Evolutionary conservation across 106 monocot genomes (phyloP).

Genomic region (Dendrobium officinale): DNA sequence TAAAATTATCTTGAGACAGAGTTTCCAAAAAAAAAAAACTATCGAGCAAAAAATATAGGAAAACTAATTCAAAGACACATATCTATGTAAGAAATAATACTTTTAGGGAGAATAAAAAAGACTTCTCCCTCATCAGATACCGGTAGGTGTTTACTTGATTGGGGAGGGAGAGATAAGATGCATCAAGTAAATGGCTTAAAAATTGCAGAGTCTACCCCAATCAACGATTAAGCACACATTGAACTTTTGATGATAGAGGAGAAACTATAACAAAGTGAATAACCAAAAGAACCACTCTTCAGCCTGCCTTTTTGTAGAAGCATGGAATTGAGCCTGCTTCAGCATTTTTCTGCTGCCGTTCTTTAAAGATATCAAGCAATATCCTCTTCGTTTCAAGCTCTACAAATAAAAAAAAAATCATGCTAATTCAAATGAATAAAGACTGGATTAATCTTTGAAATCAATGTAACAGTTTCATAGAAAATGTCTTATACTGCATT

Average conservation of each 20-base stretch:
- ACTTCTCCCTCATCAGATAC: neutral
- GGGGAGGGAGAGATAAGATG: neutral
- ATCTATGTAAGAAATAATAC: neutral
- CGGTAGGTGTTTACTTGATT: neutral
- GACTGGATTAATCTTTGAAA: neutral
- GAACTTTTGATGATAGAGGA: neutral
- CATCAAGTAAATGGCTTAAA: neutral
- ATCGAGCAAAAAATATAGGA: neutral
- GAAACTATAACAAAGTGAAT: neutral
- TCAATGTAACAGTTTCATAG: neutral
- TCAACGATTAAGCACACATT: neutral
- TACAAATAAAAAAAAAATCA: slow-evolving; percentile 17
- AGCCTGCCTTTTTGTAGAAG: slow-evolving; percentile 94
- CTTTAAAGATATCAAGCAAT: slow-evolving; percentile 96
- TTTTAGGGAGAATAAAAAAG: neutral
- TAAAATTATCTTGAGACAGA: neutral
- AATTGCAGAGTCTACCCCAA: neutral
- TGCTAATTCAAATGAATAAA: neutral
- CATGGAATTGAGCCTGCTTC: slow-evolving; percentile 88
- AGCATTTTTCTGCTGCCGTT: slow-evolving; percentile 82
- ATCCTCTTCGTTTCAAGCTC: slow-evolving; percentile 98
- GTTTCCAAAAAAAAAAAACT: neutral
- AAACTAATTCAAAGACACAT: neutral
- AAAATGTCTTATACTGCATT: neutral
- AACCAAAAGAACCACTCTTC: slow-evolving; percentile 5